Evolutionary conservation across 257 asterid species (phyloP).

Genomic region (Ocimum tenuiflorum): DNA sequence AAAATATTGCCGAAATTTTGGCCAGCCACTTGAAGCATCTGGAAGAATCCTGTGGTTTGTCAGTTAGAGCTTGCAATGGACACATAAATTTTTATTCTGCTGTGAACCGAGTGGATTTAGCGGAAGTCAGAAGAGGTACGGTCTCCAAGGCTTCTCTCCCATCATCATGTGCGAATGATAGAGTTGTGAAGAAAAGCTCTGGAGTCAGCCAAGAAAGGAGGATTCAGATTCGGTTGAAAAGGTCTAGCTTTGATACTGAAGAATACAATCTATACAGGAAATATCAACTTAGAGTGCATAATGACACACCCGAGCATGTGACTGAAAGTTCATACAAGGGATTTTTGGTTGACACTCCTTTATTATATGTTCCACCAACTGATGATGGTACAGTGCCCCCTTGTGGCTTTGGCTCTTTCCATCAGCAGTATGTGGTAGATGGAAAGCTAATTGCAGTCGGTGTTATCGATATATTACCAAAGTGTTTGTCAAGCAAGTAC

Average conservation of each 20-base stretch:
- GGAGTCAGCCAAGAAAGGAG: conserved; percentile 31
- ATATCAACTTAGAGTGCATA: conserved; percentile 84
- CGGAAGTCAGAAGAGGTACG: conserved; percentile 21
- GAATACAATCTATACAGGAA: conserved; percentile 80
- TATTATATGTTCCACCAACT: conserved; percentile 52
- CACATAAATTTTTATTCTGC: conserved; percentile 74
- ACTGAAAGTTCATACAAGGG: conserved; percentile 69
- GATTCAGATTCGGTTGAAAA: conserved; percentile 60
- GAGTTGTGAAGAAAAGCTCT: conserved; percentile 21
- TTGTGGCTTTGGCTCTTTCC: conserved; percentile 96
- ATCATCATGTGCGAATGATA: conserved; percentile 21
- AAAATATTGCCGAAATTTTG: conserved; percentile 57
- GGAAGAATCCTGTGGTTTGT: conserved; percentile 45
- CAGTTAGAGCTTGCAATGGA: conserved; percentile 78
- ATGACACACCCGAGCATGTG: conserved; percentile 72
- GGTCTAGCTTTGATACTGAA: conserved; percentile 71
- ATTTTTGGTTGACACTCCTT: conserved; percentile 89
- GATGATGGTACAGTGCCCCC: conserved; percentile 55
- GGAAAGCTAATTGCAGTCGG: conserved; percentile 95
- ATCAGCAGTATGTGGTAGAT: conserved; percentile 89
- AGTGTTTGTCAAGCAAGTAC: conserved; percentile 92
- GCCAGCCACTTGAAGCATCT: conserved; percentile 34
- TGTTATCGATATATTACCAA: conserved; percentile 85
- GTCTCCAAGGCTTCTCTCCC: conserved; percentile 20
- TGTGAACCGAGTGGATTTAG: conserved; percentile 18